Evolutionary conservation across 306 rosid genomes (phyloP), one percentile per base, ranked within the genome.

Genomic region (Senna tora): DNA sequence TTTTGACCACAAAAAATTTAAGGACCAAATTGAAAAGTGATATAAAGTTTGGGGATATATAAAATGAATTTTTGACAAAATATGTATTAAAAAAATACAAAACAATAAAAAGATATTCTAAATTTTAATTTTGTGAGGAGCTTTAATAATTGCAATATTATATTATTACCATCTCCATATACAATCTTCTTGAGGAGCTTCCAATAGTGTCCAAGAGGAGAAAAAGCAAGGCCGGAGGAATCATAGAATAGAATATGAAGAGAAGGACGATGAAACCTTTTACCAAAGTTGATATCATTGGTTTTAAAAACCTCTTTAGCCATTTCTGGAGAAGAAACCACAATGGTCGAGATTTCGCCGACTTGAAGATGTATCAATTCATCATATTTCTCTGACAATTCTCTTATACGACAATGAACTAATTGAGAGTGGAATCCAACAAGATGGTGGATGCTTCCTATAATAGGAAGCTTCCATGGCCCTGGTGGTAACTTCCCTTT

Each of bases 281-380:
- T 21, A 6, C 81, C 70, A 9, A 80, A 77, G 15, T 16, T 43
- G 2, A 7, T 4, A 47, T 67, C 88, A 30, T 81, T 58, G 3
- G 73, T 77, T 36, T 70, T 75, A 55, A 84, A 1, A 15, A 84
- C 77, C 19, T 77, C 77, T 16, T 58, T 60, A 7, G 83, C 85
- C 2, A 42, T 9, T 62, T 81, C 62, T n/a, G 81, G 72, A 7
- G 88, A 81, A 12, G 85, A 81, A n/a, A 78, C 45, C 42, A 77
- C 49, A 2, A 74, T 4, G 20, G 36, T 11, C 33, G 77, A 69
- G 15, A 46, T 3, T 6, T 75, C 77, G 4, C 84, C 84, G 0
- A 80, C 22, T 30, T 74, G 46, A 1, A 74, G 11, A 36, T 63
- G 65, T 72, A 64, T 74, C 43, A 74, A 57, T 19, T 67, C 75